Evolutionary conservation across 2,329 filamentous ascomycete species (phyloP).

Genomic region (Periglandula ipomoeae): DNA sequence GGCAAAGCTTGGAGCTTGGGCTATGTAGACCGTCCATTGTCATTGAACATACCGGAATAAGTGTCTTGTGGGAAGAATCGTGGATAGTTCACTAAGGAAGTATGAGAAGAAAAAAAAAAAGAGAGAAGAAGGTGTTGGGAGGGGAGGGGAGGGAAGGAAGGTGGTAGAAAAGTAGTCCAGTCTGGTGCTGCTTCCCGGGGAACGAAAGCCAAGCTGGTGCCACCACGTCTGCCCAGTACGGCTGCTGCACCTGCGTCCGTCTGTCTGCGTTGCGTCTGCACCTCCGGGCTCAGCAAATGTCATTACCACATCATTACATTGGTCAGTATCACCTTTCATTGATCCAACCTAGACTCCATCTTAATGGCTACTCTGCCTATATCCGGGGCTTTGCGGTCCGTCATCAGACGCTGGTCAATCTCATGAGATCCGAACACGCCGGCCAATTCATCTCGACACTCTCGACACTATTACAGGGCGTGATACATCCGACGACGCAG

Average conservation of each 20-base stretch:
- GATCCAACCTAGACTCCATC: not conserved
- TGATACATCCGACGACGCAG: not conserved
- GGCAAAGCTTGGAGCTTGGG: not conserved
- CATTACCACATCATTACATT: not conserved
- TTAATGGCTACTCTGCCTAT: not conserved
- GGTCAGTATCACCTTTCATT: not conserved
- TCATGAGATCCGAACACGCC: not conserved
- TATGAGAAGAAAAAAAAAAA: not conserved
- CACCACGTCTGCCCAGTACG: not conserved
- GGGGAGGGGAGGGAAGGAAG: constrained; percentile 4
- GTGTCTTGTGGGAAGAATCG: constrained; percentile 4
- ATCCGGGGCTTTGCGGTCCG: not conserved
- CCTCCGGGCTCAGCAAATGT: not conserved
- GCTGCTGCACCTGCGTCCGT: not conserved
- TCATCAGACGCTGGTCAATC: not conserved
- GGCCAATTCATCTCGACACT: not conserved
- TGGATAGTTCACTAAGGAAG: constrained; percentile 1
- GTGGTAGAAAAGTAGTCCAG: constrained; percentile 5
- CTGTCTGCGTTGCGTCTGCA: not conserved
- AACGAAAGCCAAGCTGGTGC: not conserved
- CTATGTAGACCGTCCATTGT: not conserved
- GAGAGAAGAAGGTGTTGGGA: not conserved
- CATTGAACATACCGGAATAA: constrained; percentile 1
- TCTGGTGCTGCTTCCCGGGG: not conserved
- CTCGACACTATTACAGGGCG: too few species aligned